Evolutionary conservation across 768 basidiomycete genomes (phyloP).

Genomic region (Termitomyces titanicus): DNA sequence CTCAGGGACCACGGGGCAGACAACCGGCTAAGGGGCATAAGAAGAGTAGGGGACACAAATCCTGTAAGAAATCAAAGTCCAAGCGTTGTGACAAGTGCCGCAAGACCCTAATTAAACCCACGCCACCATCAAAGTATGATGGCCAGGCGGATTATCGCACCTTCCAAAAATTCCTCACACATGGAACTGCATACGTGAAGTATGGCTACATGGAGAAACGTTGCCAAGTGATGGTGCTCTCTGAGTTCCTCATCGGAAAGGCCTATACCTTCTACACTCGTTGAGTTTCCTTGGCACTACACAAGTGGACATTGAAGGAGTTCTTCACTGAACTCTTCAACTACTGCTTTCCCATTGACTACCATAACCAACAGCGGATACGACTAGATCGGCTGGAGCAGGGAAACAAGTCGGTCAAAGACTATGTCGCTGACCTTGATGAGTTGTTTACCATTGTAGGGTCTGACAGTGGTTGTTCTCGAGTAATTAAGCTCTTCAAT

Average conservation of each 20-base stretch:
- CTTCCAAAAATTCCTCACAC: slow-evolving; percentile 15
- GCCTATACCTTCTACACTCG: not conserved
- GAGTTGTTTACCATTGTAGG: slow-evolving; percentile 27
- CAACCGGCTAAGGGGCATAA: too few relatives aligned
- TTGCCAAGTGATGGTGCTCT: not conserved
- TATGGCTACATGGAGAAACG: not conserved
- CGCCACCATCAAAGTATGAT: slow-evolving; percentile 13
- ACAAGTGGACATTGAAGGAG: not conserved
- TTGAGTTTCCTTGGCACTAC: not conserved
- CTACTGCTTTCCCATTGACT: slow-evolving; percentile 16
- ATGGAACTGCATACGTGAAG: slow-evolving; percentile 9
- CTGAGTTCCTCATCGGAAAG: not conserved
- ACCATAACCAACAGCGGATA: slow-evolving; percentile 19
- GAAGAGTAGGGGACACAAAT: too few relatives aligned
- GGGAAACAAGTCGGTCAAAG: slow-evolving; percentile 18
- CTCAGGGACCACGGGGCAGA: too few relatives aligned
- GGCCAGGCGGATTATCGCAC: slow-evolving; percentile 4
- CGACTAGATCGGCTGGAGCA: slow-evolving; percentile 20
- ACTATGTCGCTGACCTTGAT: slow-evolving; percentile 27
- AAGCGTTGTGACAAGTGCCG: too few relatives aligned
- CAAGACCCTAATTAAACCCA: slow-evolving; percentile 14
- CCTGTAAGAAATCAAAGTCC: too few relatives aligned
- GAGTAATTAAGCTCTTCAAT: slow-evolving; percentile 30
- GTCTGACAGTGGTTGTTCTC: slow-evolving; percentile 16
- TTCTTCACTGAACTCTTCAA: slow-evolving; percentile 3